Percentiles rank a stretch among this genome's conserved stretches.
phyloP scores from a whole-genome alignment of 2,329 filamentous ascomycete species.

The Colletotrichum chrysophilum region DNA sequence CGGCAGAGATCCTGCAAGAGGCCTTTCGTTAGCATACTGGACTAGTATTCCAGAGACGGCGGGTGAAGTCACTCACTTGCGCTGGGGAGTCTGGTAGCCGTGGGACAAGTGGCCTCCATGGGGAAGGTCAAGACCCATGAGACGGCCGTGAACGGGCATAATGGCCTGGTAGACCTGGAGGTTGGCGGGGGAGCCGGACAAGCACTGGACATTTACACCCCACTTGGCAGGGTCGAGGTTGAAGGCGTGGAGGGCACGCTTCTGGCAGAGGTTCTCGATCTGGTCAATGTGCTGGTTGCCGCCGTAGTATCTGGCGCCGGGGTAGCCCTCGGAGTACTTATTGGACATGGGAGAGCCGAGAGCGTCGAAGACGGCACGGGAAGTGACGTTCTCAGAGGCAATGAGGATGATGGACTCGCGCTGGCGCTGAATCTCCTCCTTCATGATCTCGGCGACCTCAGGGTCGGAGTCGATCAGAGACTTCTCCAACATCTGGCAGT shows the following conservation, averaged over 20 bases:
- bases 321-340: constrained; percentile 99
- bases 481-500: constrained; percentile 87
- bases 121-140: constrained; percentile 96
- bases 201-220: constrained; percentile 98
- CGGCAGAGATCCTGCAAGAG: constrained; percentile 77
- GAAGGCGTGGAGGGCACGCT: constrained; percentile 91
- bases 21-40: not conserved
- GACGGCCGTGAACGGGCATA: constrained; percentile 91
- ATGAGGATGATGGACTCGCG: constrained; percentile 98
- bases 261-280: constrained; percentile 94
- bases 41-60: too few species aligned
- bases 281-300: constrained; percentile 99
- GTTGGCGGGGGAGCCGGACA: constrained; percentile 94
- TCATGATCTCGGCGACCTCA: constrained; percentile 97
- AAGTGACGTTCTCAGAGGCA: constrained; percentile 99
- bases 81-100: constrained; percentile 94
- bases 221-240: constrained; percentile 85
- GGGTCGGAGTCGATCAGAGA: constrained; percentile 89
- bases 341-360: constrained; percentile 95
- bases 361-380: constrained; percentile 96
- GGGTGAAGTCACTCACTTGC: constrained; percentile 67
- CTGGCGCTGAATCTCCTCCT: constrained; percentile 94
- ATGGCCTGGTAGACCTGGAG: constrained; percentile 98
- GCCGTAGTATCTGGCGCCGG: constrained; percentile 97
- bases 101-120: constrained; percentile 95